These are phyloP conservation scores for Colletotrichum musae DNA, from an alignment of 2,329 filamentous ascomycete species.

Conservation along the genomic window DNA sequence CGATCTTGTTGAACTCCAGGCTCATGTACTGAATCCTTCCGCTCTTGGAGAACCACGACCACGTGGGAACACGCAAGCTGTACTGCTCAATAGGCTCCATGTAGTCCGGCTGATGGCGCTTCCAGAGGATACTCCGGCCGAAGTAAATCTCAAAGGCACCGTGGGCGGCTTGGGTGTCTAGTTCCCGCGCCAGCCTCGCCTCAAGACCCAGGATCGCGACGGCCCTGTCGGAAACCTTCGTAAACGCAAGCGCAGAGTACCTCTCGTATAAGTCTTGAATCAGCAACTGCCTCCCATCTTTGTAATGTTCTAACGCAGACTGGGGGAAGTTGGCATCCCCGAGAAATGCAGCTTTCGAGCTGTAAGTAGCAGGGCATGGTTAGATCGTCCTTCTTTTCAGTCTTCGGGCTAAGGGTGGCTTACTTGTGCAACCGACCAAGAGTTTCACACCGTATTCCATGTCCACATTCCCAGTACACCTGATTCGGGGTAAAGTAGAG, in stretches of 20 bases:
- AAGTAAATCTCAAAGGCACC: conserved; percentile 18
- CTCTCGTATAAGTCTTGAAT: conserved; percentile 27
- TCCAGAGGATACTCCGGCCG: conserved; percentile 24
- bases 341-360: conserved; percentile 26
- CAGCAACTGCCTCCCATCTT: conserved; percentile 19
- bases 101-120: conserved; percentile 3
- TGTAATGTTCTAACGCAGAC: conserved; percentile 17
- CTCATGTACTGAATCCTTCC: conserved; percentile 28
- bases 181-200: conserved; percentile 14
- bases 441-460: conserved; percentile 52
- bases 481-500: conserved; percentile 54
- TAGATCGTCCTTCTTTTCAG: no score
- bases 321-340: conserved; percentile 34
- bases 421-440: conserved; percentile 52
- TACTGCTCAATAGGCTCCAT: no score
- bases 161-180: conserved; percentile 14
- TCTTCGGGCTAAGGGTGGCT: conserved; percentile 37
- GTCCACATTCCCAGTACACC: conserved; percentile 57
- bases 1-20: conserved; percentile 10
- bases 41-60: conserved; percentile 32
- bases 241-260: conserved; percentile 31
- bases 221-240: conserved; percentile 21
- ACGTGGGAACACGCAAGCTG: conserved; percentile 18
- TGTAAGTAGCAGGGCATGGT: background rate
- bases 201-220: conserved; percentile 32